Evolutionary conservation across 306 rosid genomes (phyloP).

Genomic region (Rosa lucieae): DNA sequence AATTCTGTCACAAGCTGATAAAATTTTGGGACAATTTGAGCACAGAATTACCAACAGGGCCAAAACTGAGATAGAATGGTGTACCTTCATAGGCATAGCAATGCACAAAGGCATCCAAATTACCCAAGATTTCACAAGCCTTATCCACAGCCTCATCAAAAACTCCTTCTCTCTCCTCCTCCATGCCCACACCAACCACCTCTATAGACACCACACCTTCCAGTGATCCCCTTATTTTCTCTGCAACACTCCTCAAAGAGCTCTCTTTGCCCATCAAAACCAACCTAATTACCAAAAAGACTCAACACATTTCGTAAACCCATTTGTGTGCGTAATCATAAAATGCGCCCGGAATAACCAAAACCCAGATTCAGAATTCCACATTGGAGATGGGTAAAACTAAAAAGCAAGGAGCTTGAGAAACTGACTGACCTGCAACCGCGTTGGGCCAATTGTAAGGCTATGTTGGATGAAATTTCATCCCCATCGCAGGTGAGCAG

Average conservation of each 20-base stretch:
- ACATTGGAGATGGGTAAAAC: background rate
- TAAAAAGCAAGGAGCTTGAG: background rate
- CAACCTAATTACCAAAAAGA: slow-evolving; percentile 41
- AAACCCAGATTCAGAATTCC: slow-evolving; percentile 5
- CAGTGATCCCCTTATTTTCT: slow-evolving; percentile 36
- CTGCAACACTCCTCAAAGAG: slow-evolving; percentile 31
- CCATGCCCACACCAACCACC: slow-evolving; percentile 65
- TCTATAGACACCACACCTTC: slow-evolving; percentile 33
- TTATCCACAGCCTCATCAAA: slow-evolving; percentile 58
- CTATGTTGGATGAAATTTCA: slow-evolving; percentile 57
- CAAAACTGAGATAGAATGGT: background rate
- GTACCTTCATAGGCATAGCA: slow-evolving; percentile 77
- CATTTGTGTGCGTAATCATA: background rate
- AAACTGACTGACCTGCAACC: slow-evolving; percentile 70
- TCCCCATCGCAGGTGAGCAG: slow-evolving; percentile 72
- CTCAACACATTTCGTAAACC: background rate
- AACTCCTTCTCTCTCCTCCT: slow-evolving; percentile 43
- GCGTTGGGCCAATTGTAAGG: slow-evolving; percentile 64
- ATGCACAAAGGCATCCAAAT: slow-evolving; percentile 73
- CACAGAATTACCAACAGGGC: background rate
- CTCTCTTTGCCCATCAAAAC: slow-evolving; percentile 74
- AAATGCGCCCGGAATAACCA: slow-evolving; percentile 1
- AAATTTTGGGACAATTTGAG: background rate
- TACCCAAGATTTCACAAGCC: slow-evolving; percentile 61
- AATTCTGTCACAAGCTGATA: background rate